Base-by-base conservation (phyloP, 345 rosid genomes). In the Corchorus olitorius region DNA sequence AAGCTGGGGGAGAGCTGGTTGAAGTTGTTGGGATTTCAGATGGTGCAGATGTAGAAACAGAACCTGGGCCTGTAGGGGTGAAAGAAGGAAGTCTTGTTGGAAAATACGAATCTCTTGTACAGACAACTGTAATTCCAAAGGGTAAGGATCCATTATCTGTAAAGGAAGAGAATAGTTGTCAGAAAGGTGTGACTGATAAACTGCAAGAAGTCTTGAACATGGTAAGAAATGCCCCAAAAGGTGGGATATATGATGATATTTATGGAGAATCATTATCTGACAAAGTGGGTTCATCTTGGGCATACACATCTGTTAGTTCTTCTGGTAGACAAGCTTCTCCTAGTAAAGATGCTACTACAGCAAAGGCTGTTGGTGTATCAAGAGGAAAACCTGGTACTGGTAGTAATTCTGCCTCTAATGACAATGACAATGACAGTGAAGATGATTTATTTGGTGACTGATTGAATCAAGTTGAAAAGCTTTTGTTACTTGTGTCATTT, bases 71-170 rank as follows among this genome's bases (percentile, higher is more conserved):
- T 0, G 19, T 87, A 34, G 98, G 94, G 49, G 91, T 95, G 68
- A 92, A 85, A 79, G 99, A 95, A 85, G 99, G 99, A 81, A 93
- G 98, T 76, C 92, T 95, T 13, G 94, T 93, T 68, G 98, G 99
- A 67, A 93, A 93, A 82, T 93, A 95, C 49, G 97, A 90, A 79
- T 93, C 97, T 45, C 91, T 93, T 65, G 92, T 93, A 68, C 96
- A 88, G 72, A 86, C 85, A 22, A 88, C 87, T 14, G 81, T 92
- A 70, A 91, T 93, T 78, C 97, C 97, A 41, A 96, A 88, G 84
- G 93, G 97, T 60, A 88, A 85, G 84, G 90, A 86, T 68, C 84
- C 80, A 12, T 68, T 54, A 12, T 56, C 83, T 6, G 58, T 48
- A 17, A 88, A 82, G 71, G 94, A 90, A 79, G 84, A 81, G 58